A percentile compares a stretch with the other conserved stretches of the same genome.
Evolutionary conservation across 805 yeast genomes (phyloP).

Genomic region (Metschnikowia corniflorae): DNA sequence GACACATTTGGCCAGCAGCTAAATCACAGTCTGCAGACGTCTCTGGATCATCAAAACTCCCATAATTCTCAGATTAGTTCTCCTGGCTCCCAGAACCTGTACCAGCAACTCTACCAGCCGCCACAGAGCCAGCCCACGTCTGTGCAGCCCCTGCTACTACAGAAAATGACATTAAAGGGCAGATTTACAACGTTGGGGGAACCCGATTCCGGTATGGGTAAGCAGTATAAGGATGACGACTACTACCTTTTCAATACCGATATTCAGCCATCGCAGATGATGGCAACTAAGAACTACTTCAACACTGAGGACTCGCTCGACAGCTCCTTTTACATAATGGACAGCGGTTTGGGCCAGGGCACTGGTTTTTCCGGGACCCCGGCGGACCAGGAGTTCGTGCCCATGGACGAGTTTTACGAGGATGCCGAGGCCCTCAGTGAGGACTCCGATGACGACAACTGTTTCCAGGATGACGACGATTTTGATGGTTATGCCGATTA

Average conservation of each 20-base stretch:
- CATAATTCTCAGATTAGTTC: neutral
- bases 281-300: conserved; percentile 23
- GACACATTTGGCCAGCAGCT: conserved; percentile 2
- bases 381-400: conserved; percentile 32
- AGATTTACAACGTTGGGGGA: conserved; percentile 33
- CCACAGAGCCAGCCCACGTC: conserved; percentile 6
- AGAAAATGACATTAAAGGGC: conserved; percentile 14
- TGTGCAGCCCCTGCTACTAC: conserved; percentile 14
- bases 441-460: conserved; percentile 37
- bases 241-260: conserved; percentile 38
- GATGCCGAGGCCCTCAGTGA: conserved; percentile 42
- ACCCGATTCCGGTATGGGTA: conserved; percentile 10
- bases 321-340: conserved; percentile 26
- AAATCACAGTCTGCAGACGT: neutral
- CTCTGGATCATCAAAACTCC: neutral
- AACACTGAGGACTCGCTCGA: conserved; percentile 25
- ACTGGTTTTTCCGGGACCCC: conserved; percentile 13
- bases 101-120: conserved; percentile 3
- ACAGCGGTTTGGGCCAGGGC: conserved; percentile 16
- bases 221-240: conserved; percentile 32
- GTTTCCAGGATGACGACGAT: conserved; percentile 33
- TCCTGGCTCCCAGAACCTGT: neutral
- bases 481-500: conserved; percentile 20
- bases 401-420: conserved; percentile 35
- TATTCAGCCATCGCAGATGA: conserved; percentile 39